Evolutionary conservation across 2,329 filamentous ascomycete genomes (phyloP).

Genomic region (Alternaria viburni): DNA sequence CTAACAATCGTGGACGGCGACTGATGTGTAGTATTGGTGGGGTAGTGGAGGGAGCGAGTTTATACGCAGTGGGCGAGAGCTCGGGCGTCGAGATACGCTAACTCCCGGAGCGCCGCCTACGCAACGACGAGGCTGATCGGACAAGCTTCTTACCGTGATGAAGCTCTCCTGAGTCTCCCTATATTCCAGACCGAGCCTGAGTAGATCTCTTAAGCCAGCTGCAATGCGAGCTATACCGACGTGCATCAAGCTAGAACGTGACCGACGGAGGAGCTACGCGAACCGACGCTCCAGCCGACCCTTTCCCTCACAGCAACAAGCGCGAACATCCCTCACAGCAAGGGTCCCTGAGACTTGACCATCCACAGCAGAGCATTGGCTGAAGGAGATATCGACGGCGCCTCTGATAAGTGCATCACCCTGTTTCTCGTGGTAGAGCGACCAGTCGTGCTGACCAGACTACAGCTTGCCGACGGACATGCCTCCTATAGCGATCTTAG

Average conservation of each 20-base stretch:
- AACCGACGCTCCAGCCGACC: neutral
- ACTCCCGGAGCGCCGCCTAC: neutral
- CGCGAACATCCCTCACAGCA: neutral
- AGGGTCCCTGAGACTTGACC: neutral
- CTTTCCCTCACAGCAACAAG: neutral
- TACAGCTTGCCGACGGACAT: neutral
- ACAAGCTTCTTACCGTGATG: neutral
- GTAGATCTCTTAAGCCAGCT: neutral
- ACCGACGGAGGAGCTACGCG: neutral
- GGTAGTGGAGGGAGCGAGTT: neutral
- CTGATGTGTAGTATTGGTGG: neutral
- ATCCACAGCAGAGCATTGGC: neutral
- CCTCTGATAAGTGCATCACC: neutral
- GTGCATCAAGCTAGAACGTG: neutral
- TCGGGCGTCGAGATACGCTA: neutral
- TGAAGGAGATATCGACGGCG: neutral
- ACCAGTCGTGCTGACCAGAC: neutral
- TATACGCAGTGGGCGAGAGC: neutral
- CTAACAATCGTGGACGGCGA: neutral
- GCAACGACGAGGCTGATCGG: neutral
- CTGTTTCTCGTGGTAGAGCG: neutral
- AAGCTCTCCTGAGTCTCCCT: neutral
- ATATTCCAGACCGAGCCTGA: neutral
- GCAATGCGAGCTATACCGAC: neutral
- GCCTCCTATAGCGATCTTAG: neutral